Conservation (phyloP, 805 yeast species). For the Lachancea mirantina region DNA sequence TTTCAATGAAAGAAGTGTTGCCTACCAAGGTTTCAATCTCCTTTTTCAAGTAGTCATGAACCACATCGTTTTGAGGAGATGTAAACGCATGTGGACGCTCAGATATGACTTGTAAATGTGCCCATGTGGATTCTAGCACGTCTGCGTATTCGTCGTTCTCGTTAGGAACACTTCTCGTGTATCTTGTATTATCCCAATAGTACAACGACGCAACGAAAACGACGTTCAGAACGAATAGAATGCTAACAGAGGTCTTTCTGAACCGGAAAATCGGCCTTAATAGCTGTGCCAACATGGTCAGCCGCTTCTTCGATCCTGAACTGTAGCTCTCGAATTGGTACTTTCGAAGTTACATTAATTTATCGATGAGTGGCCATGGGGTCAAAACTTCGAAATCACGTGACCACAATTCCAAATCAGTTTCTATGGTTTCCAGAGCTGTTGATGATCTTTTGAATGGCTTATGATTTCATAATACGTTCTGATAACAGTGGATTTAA, state of each 20-base stretch:
- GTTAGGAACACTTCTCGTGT: constrained; percentile 25
- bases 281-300: constrained; percentile 17
- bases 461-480: no score
- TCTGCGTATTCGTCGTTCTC: constrained; percentile 35
- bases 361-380: no score
- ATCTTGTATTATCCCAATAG: constrained; percentile 17
- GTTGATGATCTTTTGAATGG: no score
- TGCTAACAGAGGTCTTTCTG: constrained; percentile 61
- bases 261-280: constrained; percentile 55
- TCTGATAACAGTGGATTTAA: no score
- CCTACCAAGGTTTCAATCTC: constrained; percentile 1
- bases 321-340: no score
- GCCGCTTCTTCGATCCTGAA: no score
- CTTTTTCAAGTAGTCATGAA: constrained; percentile 55
- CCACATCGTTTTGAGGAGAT: constrained; percentile 66
- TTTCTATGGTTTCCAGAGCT: no score
- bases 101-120: constrained; percentile 63
- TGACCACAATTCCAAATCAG: no score
- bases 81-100: constrained; percentile 67
- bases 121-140: constrained; percentile 46
- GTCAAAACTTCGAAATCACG: no score
- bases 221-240: constrained; percentile 45
- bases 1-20: constrained; percentile 18
- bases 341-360: no score
- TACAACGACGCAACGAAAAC: constrained; percentile 36